phyloP scores from a whole-genome alignment of 202 grass and related monocot genomes.

The Hordeum pubiflorum region DNA sequence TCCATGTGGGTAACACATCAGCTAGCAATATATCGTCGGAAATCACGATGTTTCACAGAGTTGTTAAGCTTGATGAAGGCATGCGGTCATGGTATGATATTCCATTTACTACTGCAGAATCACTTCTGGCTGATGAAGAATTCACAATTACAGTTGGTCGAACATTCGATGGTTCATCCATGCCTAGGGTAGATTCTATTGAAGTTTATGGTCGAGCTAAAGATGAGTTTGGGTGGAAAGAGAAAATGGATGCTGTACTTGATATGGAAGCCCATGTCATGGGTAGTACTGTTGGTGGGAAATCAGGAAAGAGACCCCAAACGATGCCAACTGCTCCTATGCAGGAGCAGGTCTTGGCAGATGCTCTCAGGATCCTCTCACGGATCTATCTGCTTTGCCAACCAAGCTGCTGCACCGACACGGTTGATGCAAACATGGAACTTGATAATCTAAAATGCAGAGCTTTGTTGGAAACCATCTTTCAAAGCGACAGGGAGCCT shows the following conservation, averaged over 20 bases:
- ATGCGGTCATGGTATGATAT: conserved; percentile 94
- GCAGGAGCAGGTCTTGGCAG: conserved; percentile 88
- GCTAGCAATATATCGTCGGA: conserved; percentile 80
- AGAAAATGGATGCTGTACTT: conserved; percentile 92
- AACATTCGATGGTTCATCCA: conserved; percentile 72
- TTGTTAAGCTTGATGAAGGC: conserved; percentile 83
- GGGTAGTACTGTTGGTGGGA: conserved; percentile 35
- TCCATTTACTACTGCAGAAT: conserved; percentile 88
- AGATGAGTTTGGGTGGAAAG: conserved; percentile 99
- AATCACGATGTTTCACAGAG: conserved; percentile 76
- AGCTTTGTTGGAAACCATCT: conserved; percentile 71
- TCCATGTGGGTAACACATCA: conserved; percentile 89
- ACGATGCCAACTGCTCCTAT: conserved; percentile 51
- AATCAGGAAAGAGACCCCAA: conserved; percentile 42
- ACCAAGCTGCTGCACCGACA: conserved; percentile 32
- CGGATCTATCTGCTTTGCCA: conserved; percentile 66
- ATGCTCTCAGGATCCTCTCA: conserved; percentile 78
- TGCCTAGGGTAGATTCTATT: conserved; percentile 71
- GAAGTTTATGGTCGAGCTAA: conserved; percentile 92
- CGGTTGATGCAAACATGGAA: conserved; percentile 44
- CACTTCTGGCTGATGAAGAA: conserved; percentile 89
- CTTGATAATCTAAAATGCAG: conserved; percentile 65
- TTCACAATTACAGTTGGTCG: conserved; percentile 69
- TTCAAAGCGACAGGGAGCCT: conserved; percentile 89
- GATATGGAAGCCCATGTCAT: conserved; percentile 71